Percentiles rank a stretch among this genome's conserved stretches.
Conservation (phyloP, 2,329 filamentous ascomycete genomes). For the Diaporthe caulivora region DNA sequence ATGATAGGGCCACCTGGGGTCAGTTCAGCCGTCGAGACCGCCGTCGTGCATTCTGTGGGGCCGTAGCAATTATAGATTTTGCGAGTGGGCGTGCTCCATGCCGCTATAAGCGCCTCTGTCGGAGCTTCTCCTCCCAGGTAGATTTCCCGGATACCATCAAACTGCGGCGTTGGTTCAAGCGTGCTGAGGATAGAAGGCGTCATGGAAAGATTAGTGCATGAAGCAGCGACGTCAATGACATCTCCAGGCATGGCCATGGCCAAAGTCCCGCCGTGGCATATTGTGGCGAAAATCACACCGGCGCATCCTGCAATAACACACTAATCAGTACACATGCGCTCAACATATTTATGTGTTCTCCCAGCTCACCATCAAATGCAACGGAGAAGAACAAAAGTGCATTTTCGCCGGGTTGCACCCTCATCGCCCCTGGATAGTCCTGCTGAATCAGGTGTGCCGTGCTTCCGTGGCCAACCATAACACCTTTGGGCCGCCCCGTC, state of each 20-base stretch:
- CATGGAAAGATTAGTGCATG: not conserved
- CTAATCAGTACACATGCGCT: not conserved
- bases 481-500: constrained; percentile 68
- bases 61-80: not conserved
- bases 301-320: not conserved
- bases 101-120: not conserved
- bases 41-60: not conserved
- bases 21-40: not conserved
- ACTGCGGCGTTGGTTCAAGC: not conserved
- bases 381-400: not conserved
- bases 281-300: not conserved
- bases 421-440: not conserved
- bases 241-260: not conserved
- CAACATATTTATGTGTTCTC: not conserved
- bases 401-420: not conserved
- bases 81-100: not conserved
- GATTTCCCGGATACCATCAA: not conserved
- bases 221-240: not conserved
- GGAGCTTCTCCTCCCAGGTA: not conserved
- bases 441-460: not conserved
- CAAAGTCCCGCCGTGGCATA: not conserved
- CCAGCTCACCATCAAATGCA: not conserved
- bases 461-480: constrained; percentile 50
- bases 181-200: not conserved
- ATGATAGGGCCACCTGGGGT: not conserved